Base-by-base conservation (phyloP, 225 moss, liverwort and hornwort genomes). In the Physcomitrellopsis africana region DNA sequence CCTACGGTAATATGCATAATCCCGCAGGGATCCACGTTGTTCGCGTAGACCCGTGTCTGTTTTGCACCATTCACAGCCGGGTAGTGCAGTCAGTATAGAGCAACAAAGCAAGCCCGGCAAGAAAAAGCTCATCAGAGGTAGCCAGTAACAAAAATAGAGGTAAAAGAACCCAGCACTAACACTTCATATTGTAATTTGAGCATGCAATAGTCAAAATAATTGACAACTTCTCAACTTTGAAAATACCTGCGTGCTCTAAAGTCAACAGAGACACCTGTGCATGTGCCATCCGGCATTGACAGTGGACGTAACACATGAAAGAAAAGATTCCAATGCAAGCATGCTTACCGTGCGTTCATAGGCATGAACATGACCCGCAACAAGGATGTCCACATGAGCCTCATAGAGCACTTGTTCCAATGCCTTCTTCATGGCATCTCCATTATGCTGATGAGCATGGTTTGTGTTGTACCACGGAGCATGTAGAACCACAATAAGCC, bases 381-480 rank as follows among this genome's bases (percentile, higher is more conserved):
- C 29, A 53, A 92, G 0, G 52, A 92, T 75, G 67, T 92, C 92
- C 13, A 88, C 90, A 56, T 81, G 76, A 29, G 87, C 87, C 48
- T 73, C 76, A 61, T 89, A 86, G 0, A 92, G 73, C 60, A 90
- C 62, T 53, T 79, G 70, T 74, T 92, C 92, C 81, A 92, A 69
- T 3, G 79, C 82, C 37, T 41, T 46, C 68, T 84, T 73, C 92
- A 92, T 92, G n/a, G 24, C 86, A 75, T 90, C 82, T 67, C 92
- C 92, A 20, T 90, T 82, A 24, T 87, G 88, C 51, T 83, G 86
- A 64, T 92, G 92, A 57, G 87, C 90, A 77, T 80, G 79, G 69
- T 92, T 92, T 63, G 90, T 92, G 81, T 92, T 92, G 82, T 92
- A 92, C 92, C 92, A 92, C 2, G 92, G 92, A 43, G 88, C 88